Evolutionary conservation across 2,329 filamentous ascomycete genomes (phyloP).

Genomic region (Calonectria naviculata): DNA sequence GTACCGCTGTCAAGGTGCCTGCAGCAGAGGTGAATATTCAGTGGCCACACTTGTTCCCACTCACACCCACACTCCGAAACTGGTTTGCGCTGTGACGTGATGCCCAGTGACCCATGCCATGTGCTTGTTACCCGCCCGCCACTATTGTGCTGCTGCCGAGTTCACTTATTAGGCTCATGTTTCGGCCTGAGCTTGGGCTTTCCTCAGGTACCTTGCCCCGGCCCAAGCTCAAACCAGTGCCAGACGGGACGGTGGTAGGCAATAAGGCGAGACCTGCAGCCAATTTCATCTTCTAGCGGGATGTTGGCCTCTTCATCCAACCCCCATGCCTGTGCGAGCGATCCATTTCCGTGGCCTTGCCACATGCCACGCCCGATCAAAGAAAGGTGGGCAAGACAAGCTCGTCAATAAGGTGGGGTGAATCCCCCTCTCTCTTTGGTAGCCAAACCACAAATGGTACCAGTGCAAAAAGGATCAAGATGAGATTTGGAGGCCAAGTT

Average conservation of each 20-base stretch:
- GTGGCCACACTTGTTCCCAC: constrained; percentile 40
- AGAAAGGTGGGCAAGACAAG: neutral
- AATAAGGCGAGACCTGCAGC: constrained; percentile 1
- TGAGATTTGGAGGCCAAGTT: neutral
- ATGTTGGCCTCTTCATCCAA: neutral
- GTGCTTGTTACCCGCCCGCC: constrained; percentile 17
- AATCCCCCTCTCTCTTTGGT: neutral
- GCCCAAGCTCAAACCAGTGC: constrained; percentile 9
- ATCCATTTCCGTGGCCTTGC: constrained; percentile 1
- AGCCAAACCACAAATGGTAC: neutral
- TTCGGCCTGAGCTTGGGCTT: constrained; percentile 24
- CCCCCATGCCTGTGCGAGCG: neutral
- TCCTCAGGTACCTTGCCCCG: constrained; percentile 7
- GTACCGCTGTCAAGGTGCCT: neutral
- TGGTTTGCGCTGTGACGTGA: constrained; percentile 32
- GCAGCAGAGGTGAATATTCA: constrained; percentile 13
- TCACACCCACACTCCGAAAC: constrained; percentile 15
- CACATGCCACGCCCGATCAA: constrained; percentile 3
- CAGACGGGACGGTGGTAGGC: neutral
- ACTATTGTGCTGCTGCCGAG: constrained; percentile 8
- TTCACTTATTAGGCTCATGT: constrained; percentile 23
- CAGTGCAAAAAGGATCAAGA: neutral
- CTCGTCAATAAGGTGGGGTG: neutral
- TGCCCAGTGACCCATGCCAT: constrained; percentile 28
- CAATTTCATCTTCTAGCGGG: constrained; percentile 1